Evolutionary conservation across 192 early-diverging fungal genomes (phyloP).

Genomic region (Backusella liffmaniae): DNA sequence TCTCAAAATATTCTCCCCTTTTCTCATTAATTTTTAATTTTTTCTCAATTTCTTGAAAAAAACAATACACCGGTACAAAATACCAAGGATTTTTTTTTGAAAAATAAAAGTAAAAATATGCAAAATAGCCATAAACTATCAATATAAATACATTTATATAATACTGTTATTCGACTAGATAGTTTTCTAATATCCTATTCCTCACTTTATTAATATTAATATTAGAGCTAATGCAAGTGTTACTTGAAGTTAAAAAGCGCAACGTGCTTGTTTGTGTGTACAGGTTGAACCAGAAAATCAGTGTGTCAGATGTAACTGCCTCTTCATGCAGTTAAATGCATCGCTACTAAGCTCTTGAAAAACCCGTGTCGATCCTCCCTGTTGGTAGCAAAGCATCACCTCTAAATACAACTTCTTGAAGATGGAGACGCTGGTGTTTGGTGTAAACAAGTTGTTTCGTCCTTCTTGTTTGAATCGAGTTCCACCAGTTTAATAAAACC

Average conservation of each 20-base stretch:
- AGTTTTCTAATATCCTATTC: neutral
- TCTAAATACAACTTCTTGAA: neutral
- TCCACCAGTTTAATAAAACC: neutral
- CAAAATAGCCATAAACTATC: neutral
- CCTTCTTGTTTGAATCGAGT: neutral
- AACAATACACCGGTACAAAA: neutral
- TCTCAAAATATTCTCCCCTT: too few relatives aligned
- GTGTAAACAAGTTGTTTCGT: neutral
- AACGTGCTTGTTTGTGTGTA: neutral
- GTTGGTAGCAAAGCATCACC: neutral
- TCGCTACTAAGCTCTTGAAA: neutral
- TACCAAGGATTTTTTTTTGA: neutral
- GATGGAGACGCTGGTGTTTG: neutral
- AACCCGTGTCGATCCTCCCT: neutral
- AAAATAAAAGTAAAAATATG: neutral
- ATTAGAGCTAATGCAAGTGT: neutral
- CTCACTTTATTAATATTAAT: neutral
- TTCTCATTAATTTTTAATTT: too few relatives aligned
- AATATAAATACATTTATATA: neutral
- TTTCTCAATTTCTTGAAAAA: too few relatives aligned
- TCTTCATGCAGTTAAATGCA: neutral
- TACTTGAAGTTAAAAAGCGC: neutral
- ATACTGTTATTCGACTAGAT: neutral
- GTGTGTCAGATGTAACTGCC: neutral
- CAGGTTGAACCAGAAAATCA: neutral